These are phyloP conservation scores for Coniochaeta sp. DNA, from an alignment of 2,329 filamentous ascomycete genomes.

Conservation along the genomic window DNA sequence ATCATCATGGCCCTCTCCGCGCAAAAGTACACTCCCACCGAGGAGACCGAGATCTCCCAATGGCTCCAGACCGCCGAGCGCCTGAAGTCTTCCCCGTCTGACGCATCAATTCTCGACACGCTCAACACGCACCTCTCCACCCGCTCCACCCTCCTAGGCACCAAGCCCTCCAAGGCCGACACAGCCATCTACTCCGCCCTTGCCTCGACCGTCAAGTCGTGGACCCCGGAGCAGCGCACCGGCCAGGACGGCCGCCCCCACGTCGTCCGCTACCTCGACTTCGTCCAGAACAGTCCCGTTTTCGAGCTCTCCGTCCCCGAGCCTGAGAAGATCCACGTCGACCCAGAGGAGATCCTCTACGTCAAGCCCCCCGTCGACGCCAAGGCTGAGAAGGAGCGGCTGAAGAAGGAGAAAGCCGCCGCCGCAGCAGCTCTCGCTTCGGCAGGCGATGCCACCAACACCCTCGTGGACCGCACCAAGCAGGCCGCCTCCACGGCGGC, in stretches of 20 bases:
- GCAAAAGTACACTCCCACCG: slow-evolving; percentile 65
- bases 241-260: slow-evolving; percentile 85
- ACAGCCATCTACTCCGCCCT: slow-evolving; percentile 75
- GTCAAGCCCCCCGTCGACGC: slow-evolving; percentile 84
- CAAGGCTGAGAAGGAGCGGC: slow-evolving; percentile 91
- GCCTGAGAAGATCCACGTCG: slow-evolving; percentile 69
- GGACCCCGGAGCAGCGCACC: slow-evolving; percentile 80
- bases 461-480: slow-evolving; percentile 54
- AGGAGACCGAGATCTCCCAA: slow-evolving; percentile 82
- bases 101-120: slow-evolving; percentile 63
- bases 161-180: slow-evolving; percentile 84
- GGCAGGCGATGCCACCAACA: slow-evolving; percentile 36
- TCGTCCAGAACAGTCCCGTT: slow-evolving; percentile 83
- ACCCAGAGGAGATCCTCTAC: slow-evolving; percentile 74
- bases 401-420: slow-evolving; percentile 92
- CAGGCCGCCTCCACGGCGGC: slow-evolving; percentile 45
- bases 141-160: slow-evolving; percentile 81
- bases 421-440: slow-evolving; percentile 36
- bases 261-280: slow-evolving; percentile 86
- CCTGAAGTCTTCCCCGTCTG: slow-evolving; percentile 53
- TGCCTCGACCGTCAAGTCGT: slow-evolving; percentile 67
- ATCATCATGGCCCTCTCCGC: slow-evolving; percentile 61
- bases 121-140: slow-evolving; percentile 84
- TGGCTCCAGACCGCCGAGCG: slow-evolving; percentile 76
- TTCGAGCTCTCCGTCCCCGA: slow-evolving; percentile 63